Percentiles rank a stretch among this genome's conserved stretches.
Evolutionary conservation across 176 grass and related monocot genomes (phyloP).

Genomic region (Secale cereale): DNA sequence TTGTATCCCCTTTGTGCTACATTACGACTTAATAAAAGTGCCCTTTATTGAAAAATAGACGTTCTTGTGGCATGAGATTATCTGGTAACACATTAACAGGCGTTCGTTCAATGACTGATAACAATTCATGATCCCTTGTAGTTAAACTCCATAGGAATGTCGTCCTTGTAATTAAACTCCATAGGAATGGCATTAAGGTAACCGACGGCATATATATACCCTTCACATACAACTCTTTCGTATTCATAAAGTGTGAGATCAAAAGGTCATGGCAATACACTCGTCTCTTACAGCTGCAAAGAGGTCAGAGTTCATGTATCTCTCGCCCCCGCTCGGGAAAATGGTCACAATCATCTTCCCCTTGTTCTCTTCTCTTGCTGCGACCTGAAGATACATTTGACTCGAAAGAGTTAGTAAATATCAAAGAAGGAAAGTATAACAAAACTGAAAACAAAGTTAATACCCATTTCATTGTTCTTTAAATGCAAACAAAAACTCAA

Average conservation of each 20-base stretch:
- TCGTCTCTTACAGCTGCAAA: slow-evolving; percentile 40
- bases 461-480: background rate
- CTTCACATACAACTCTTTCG: background rate
- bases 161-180: background rate
- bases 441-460: background rate
- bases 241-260: background rate
- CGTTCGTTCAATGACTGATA: background rate
- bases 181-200: background rate
- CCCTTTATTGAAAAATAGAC: background rate
- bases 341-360: slow-evolving; percentile 56
- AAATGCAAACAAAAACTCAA: background rate
- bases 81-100: background rate
- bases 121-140: background rate
- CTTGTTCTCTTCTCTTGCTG: slow-evolving; percentile 30
- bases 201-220: background rate
- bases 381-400: slow-evolving; percentile 28
- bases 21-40: no score
- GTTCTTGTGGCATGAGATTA: background rate
- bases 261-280: slow-evolving; percentile 50
- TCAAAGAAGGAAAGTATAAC: background rate
- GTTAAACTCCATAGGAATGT: background rate
- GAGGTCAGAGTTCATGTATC: slow-evolving; percentile 47
- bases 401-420: background rate
- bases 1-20: no score
- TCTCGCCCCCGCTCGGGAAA: slow-evolving; percentile 39